Evolutionary conservation across 2,329 filamentous ascomycete species (phyloP).

Genomic region (Fusarium chaquense): DNA sequence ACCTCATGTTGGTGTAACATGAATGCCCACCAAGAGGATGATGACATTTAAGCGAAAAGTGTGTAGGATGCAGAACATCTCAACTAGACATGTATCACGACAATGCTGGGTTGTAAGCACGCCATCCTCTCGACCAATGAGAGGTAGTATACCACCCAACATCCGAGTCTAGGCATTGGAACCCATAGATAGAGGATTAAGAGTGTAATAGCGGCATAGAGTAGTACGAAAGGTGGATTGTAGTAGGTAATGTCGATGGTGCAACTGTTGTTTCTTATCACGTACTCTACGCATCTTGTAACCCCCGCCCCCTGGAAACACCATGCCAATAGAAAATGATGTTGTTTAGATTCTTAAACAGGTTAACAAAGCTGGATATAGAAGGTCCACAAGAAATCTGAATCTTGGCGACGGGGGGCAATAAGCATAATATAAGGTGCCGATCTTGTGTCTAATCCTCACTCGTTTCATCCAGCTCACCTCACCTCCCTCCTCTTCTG

Average conservation of each 20-base stretch:
- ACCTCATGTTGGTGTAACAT: not conserved
- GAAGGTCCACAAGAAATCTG: not conserved
- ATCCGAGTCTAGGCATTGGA: not conserved
- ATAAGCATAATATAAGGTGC: not conserved
- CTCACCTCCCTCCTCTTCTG: not conserved
- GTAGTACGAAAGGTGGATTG: not conserved
- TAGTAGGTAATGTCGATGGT: not conserved
- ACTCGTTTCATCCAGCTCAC: not conserved
- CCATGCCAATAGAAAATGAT: not conserved
- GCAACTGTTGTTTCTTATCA: not conserved
- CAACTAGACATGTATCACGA: not conserved
- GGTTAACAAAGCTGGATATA: not conserved
- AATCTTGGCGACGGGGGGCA: not conserved
- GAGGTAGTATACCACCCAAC: not conserved
- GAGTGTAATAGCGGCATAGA: not conserved
- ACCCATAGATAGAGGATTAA: not conserved
- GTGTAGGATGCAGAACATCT: not conserved
- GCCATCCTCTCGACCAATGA: not conserved
- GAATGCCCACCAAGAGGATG: not conserved
- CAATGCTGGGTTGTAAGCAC: constrained; percentile 1
- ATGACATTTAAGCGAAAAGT: not conserved
- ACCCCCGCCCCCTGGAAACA: not conserved
- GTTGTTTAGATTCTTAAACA: not conserved
- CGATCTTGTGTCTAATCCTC: not conserved
- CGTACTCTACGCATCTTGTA: not conserved